A percentile compares a stretch with the other conserved stretches of the same genome.
Conservation (phyloP, 148 eudicot species). For the Limonium bicolor region DNA sequence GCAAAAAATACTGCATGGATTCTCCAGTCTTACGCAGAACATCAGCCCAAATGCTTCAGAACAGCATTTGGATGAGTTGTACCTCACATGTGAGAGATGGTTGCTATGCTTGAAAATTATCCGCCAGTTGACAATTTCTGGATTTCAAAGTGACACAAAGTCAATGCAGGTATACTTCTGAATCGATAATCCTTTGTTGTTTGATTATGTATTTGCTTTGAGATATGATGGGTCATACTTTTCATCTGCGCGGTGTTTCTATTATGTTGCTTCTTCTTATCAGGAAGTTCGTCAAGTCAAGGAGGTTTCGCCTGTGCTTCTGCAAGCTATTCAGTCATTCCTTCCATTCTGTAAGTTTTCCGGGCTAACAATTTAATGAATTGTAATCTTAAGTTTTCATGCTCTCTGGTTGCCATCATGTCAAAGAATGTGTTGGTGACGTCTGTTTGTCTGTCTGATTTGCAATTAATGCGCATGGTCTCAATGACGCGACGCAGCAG, state of each 20-base stretch:
- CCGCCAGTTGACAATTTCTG: constrained; percentile 65
- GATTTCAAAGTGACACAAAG: constrained; percentile 77
- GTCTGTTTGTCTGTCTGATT: no score
- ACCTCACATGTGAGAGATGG: constrained; percentile 88
- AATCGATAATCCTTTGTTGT: background rate
- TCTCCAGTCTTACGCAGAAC: constrained; percentile 43
- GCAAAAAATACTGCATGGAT: constrained; percentile 58
- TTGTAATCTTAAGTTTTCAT: no score
- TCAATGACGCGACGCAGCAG: no score
- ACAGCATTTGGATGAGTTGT: constrained; percentile 51
- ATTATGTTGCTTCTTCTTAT: constrained; percentile 3
- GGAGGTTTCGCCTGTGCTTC: constrained; percentile 63
- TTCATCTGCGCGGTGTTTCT: background rate
- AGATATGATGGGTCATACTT: no score
- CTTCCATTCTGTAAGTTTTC: constrained; percentile 71
- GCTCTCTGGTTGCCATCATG: no score
- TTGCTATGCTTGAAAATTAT: constrained; percentile 79
- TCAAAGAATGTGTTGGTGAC: no score
- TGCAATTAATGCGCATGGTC: no score
- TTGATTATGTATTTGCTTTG: no score
- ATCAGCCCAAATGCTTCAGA: constrained; percentile 25
- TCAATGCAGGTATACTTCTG: constrained; percentile 54
- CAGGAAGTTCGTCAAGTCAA: constrained; percentile 96
- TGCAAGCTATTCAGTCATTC: constrained; percentile 68
- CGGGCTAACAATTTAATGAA: no score